Evolutionary conservation across 257 asterid species (phyloP), one percentile per base, ranked within the genome.

Genomic region (Craterostigma plantagineum): DNA sequence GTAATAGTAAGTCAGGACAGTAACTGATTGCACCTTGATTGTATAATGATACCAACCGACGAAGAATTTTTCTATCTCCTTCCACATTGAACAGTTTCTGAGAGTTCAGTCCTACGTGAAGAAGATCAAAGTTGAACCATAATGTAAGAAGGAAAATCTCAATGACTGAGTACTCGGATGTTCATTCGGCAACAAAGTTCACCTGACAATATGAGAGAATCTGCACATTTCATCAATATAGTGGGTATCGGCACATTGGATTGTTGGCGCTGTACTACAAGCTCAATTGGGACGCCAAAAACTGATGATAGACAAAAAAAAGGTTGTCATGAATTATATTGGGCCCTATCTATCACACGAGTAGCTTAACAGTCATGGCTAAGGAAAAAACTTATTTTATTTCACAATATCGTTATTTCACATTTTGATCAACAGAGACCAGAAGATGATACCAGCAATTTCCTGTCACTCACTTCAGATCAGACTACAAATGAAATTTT

Each of bases 181-280:
- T 1, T 4, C 9, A 9, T n/a, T 23, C 30, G 33, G 17, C 42
- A 47, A 12, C 38, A 43, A 40, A 47, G 33, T 17, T 55, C 68
- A 77, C 96, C 96, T 75, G 96, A 77, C 66, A 77, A 52, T 57
- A 85, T 77, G 56, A 85, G 91, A 62, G 34, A 62, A 73, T 85
- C 96, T 14, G 84, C 94, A 65, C 94, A 75, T 46, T 69, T 75
- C 72, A 73, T 69, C 69, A 77, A 48, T 56, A 85, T 60, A 57
- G 17, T 64, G 27, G 96, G 96, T 63, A 85, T 55, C n/a, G 75
- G 81, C 49, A 54, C 63, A 50, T 60, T 61, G 44, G 91, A 77
- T 59, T 70, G 74, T 59, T 81, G 96, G 18, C 74, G 75, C 51
- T 72, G 96, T 55, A 81, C 92, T 45, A 80, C 63, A 33, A 58